These are phyloP conservation scores for Phyllosticta citrichinensis DNA, from an alignment of 2,329 filamentous ascomycete genomes.

Conservation along the genomic window DNA sequence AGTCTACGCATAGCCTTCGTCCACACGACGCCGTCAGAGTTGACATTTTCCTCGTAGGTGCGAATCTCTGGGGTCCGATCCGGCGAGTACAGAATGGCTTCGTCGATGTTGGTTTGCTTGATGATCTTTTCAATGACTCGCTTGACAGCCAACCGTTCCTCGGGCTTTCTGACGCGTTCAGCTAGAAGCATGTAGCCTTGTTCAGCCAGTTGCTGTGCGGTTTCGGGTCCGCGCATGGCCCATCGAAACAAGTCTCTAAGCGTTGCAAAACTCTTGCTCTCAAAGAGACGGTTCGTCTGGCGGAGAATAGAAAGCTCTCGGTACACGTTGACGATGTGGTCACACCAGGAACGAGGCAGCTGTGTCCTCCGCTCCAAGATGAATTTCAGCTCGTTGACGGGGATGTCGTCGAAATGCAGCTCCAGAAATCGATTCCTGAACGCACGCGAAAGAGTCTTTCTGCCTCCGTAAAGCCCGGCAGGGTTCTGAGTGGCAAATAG, in stretches of 20 bases:
- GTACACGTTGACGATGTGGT: constrained; percentile 86
- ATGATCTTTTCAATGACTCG: constrained; percentile 82
- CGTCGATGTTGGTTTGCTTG: constrained; percentile 55
- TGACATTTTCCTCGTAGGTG: constrained; percentile 19
- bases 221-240: constrained; percentile 77
- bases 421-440: constrained; percentile 97
- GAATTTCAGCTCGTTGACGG: constrained; percentile 82
- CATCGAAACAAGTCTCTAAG: constrained; percentile 92
- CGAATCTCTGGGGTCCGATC: constrained; percentile 27
- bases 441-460: constrained; percentile 85
- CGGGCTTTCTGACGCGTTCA: constrained; percentile 83
- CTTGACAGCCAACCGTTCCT: constrained; percentile 78
- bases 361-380: constrained; percentile 84
- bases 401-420: constrained; percentile 95
- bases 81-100: constrained; percentile 58
- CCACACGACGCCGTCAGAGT: constrained; percentile 59
- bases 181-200: constrained; percentile 96
- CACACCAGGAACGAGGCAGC: constrained; percentile 84
- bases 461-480: constrained; percentile 85
- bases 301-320: constrained; percentile 81
- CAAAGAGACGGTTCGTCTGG: constrained; percentile 84
- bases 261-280: constrained; percentile 96
- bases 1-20: constrained; percentile 88
- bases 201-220: constrained; percentile 74
- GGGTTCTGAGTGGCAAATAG: constrained; percentile 98